Percentiles rank a stretch among this genome's conserved stretches.
phyloP scores from a whole-genome alignment of 371 early-diverging fungal species.

The Actinomortierella wolfii region DNA sequence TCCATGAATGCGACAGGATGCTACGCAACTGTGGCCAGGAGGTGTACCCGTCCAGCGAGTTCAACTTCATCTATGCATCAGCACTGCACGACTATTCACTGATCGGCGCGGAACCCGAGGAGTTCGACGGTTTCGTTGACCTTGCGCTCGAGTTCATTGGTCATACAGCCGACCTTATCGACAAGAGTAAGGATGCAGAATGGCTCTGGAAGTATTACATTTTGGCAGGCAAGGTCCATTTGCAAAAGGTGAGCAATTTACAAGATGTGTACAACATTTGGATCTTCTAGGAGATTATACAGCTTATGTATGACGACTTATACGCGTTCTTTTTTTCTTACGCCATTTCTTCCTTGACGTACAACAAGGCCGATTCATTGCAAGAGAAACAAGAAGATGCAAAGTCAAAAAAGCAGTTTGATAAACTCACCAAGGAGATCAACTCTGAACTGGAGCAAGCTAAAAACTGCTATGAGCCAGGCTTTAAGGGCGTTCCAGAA shows the following conservation, averaged over 20 bases:
- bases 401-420: constrained; percentile 31
- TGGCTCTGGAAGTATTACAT: constrained; percentile 42
- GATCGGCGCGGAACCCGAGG: constrained; percentile 31
- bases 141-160: constrained; percentile 29
- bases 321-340: background rate
- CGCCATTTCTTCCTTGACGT: background rate
- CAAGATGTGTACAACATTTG: too few relatives aligned
- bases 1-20: constrained; percentile 68
- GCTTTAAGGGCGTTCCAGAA: constrained; percentile 25
- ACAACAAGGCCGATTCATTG: constrained; percentile 23
- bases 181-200: constrained; percentile 11
- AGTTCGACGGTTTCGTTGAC: constrained; percentile 34
- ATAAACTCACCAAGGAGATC: constrained; percentile 24
- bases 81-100: constrained; percentile 55
- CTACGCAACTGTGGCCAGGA: constrained; percentile 55
- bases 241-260: constrained; percentile 29
- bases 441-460: constrained; percentile 25
- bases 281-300: too few relatives aligned
- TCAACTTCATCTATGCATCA: constrained; percentile 61
- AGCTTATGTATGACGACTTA: too few relatives aligned
- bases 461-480: constrained; percentile 17
- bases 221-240: constrained; percentile 34
- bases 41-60: constrained; percentile 48
- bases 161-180: constrained; percentile 25
- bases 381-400: constrained; percentile 38